These are phyloP conservation scores for Pluteus cervinus DNA, from an alignment of 768 basidiomycete species.

Conservation along the genomic window DNA sequence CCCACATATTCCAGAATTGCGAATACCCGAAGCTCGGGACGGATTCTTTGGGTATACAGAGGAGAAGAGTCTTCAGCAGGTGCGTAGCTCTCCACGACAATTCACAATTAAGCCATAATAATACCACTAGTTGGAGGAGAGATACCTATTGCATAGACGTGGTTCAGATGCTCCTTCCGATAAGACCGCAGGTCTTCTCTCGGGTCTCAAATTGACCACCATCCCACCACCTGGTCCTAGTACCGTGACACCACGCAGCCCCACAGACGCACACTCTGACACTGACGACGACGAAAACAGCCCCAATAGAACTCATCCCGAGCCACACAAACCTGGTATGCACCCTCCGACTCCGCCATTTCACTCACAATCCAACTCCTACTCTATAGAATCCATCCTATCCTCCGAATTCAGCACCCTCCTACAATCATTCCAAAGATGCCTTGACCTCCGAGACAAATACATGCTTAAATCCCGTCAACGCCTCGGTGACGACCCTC, in stretches of 20 bases:
- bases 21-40: constrained; percentile 53
- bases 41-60: constrained; percentile 78
- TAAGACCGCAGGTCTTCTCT: constrained; percentile 1
- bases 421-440: constrained; percentile 71
- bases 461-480: constrained; percentile 87
- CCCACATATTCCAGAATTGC: constrained; percentile 16
- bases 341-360: constrained; percentile 3
- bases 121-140: constrained; percentile 61
- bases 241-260: too few relatives aligned
- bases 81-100: constrained; percentile 26
- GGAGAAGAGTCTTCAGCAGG: constrained; percentile 71
- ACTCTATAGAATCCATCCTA: constrained; percentile 23
- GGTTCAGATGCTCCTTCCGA: constrained; percentile 49
- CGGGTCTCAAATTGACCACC: constrained; percentile 3
- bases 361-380: constrained; percentile 12
- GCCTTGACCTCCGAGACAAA: constrained; percentile 91
- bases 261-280: too few relatives aligned
- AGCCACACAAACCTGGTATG: constrained; percentile 30
- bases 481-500: constrained; percentile 90
- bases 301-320: too few relatives aligned
- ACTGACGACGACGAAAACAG: too few relatives aligned
- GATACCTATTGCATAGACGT: constrained; percentile 60
- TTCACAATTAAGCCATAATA: constrained; percentile 4
- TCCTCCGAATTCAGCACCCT: constrained; percentile 47
- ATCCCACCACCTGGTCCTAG: too few relatives aligned